Percentiles rank a stretch among this genome's conserved stretches.
phyloP scores from a whole-genome alignment of 1,139 yeast genomes.

The Zygosaccharomyces sapae region DNA sequence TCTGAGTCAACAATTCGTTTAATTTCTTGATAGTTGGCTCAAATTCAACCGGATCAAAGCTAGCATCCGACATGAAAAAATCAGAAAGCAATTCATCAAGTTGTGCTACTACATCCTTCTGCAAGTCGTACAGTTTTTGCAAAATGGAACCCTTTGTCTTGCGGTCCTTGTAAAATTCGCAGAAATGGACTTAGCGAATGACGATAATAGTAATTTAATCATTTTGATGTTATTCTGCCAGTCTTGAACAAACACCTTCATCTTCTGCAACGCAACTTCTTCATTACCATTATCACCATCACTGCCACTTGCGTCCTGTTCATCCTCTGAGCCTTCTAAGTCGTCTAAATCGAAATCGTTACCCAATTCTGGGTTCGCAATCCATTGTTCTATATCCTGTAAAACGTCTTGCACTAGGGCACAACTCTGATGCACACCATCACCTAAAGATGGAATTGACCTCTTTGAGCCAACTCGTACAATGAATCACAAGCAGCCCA shows the following conservation, averaged over 20 bases:
- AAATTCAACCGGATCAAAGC: conserved; percentile 22
- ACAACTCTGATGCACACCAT: conserved; percentile 45
- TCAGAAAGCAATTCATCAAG: conserved; percentile 38
- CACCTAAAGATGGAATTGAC: conserved; percentile 50
- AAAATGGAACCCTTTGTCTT: conserved; percentile 26
- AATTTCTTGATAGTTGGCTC: conserved; percentile 16
- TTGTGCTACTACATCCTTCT: conserved; percentile 29
- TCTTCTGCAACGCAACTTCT: conserved; percentile 36
- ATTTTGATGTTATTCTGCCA: conserved; percentile 55
- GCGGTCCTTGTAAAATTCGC: conserved; percentile 21
- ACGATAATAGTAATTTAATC: conserved; percentile 50
- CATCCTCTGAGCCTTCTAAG: conserved; percentile 36
- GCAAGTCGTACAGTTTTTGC: conserved; percentile 34
- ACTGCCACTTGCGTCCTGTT: conserved; percentile 36
- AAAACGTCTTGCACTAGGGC: conserved; percentile 56
- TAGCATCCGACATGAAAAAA: conserved; percentile 33
- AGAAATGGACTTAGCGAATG: conserved; percentile 56
- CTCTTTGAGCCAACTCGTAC: conserved; percentile 41
- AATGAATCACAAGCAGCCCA: conserved; percentile 59
- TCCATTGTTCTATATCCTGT: conserved; percentile 64
- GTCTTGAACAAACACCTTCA: conserved; percentile 42
- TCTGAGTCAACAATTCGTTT: conserved; percentile 17
- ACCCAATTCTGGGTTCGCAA: conserved; percentile 52
- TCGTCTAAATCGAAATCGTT: conserved; percentile 41
- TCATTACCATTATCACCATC: conserved; percentile 21